Evolutionary conservation across 2,329 filamentous ascomycete genomes (phyloP).

Genomic region (Intubia oerlemansii): DNA sequence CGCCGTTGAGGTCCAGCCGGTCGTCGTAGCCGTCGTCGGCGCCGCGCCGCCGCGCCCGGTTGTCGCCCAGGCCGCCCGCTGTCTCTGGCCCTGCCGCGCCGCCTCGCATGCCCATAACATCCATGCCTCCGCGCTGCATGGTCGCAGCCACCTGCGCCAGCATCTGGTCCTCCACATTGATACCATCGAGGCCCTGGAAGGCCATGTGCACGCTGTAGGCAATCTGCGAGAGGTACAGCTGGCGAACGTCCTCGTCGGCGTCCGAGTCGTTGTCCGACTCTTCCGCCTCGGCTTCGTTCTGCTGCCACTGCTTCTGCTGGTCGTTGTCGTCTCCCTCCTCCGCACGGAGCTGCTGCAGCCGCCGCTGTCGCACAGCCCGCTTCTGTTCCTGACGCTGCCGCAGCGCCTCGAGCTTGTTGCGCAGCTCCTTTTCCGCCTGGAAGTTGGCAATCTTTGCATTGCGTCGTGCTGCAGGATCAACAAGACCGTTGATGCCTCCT

Average conservation of each 20-base stretch:
- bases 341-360: slow-evolving; percentile 8
- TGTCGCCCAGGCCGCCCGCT: slow-evolving; percentile 15
- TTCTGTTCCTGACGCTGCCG: slow-evolving; percentile 16
- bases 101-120: too few relatives aligned
- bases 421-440: slow-evolving; percentile 66
- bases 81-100: too few relatives aligned
- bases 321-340: neutral
- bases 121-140: slow-evolving; percentile 27
- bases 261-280: slow-evolving; percentile 31
- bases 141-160: slow-evolving; percentile 49
- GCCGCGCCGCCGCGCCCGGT: slow-evolving; percentile 2
- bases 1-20: neutral
- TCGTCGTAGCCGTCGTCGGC: slow-evolving; percentile 34
- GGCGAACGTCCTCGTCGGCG: slow-evolving; percentile 69
- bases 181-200: slow-evolving; percentile 70
- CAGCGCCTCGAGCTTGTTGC: slow-evolving; percentile 50
- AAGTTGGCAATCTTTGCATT: slow-evolving; percentile 75
- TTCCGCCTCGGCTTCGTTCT: slow-evolving; percentile 2
- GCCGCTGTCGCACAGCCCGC: slow-evolving; percentile 3
- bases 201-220: slow-evolving; percentile 54
- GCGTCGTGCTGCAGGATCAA: slow-evolving; percentile 43
- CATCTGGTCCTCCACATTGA: slow-evolving; percentile 69
- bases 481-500: slow-evolving; percentile 6
- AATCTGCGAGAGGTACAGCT: slow-evolving; percentile 58
- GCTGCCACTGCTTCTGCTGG: neutral